Base-by-base conservation (phyloP, 1,284 basidiomycete genomes). In the Ganoderma sinense region DNA sequence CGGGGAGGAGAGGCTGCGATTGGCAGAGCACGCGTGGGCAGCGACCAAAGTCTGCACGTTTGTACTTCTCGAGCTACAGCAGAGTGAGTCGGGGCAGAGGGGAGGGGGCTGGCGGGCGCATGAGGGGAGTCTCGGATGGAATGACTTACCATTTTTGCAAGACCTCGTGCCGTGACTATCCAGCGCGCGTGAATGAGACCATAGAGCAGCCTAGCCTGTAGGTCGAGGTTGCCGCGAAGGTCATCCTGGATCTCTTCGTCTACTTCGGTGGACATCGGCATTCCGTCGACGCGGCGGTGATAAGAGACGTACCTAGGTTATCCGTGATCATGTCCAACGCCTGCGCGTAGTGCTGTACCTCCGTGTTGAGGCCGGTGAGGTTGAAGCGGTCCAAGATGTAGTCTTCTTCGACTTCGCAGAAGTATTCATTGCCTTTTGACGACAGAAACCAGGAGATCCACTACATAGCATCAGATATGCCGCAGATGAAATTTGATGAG, bases 391-490 rank as follows among this genome's bases (percentile, higher is more conserved):
- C 97, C 63, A 99, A 88, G 77, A 99, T 99, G 82, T 99, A 99
- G 83, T 99, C 97, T 79, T 99, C 97, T 80, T 99, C 98, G 74
- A 99, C 96, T 84, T 99, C 97, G 82, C 97, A 98, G 81, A 99
- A 99, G 86, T 99, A 99, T 84, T 99, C 97, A 83, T 95, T 94
- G 65, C 94, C 94, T 80, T 95, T 97, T n/a, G 96, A 97, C 8
- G 96, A 96, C 36, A 99, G 87, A 81, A 99, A 99, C 97, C 97
- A 99, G 7, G 96, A 96, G 77, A 98, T 97, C 97, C 97, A 99
- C 92, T 93, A 75, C 41, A 36, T 61, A 5, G 33, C 20, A 33
- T 73, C 26, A 73, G 51, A 43, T 16, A 51, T n/a, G 36, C 2
- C 14, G 6, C 5, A 4, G 1, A 31, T 14, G 16, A 13, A 11